These are phyloP conservation scores for Diplodia intermedia DNA, from an alignment of 2,329 filamentous ascomycete genomes.

Conservation along the genomic window DNA sequence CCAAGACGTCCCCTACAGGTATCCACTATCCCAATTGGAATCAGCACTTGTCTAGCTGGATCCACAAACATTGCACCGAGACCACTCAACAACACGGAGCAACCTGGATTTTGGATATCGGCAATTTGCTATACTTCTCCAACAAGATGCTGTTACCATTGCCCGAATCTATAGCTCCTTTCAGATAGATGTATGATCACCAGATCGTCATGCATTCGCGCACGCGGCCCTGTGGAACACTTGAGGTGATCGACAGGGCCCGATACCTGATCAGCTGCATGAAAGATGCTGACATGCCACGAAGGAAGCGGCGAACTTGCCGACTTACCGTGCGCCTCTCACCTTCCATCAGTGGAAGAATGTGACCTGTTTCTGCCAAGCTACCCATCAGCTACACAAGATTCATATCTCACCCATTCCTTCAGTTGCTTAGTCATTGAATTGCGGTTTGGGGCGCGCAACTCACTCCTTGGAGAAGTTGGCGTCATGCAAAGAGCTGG, in stretches of 20 bases:
- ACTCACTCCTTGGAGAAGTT: too few relatives aligned
- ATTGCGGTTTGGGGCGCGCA: too few relatives aligned
- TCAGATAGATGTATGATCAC: neutral
- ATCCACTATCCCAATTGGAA: neutral
- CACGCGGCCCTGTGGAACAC: constrained; percentile 1
- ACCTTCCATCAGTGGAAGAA: neutral
- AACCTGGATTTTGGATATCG: too few relatives aligned
- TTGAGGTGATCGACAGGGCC: constrained; percentile 2
- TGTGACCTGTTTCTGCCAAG: neutral
- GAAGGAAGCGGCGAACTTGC: neutral
- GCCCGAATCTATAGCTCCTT: neutral
- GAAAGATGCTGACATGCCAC: neutral
- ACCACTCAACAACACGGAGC: too few relatives aligned
- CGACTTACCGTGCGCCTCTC: too few relatives aligned
- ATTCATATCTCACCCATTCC: neutral
- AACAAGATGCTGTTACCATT: neutral
- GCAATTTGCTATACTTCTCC: neutral
- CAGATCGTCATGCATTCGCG: neutral
- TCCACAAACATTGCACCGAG: too few relatives aligned
- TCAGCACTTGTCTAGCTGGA: neutral
- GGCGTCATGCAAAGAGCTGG: too few relatives aligned
- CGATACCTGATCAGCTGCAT: neutral
- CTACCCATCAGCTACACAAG: neutral
- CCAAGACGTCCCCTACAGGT: neutral
- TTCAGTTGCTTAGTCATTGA: too few relatives aligned